Percentiles rank a stretch among this genome's conserved stretches.
These are phyloP conservation scores for Eremochloa ophiuroides DNA, from an alignment of 176 grass and related monocot genomes.

Conservation along the genomic window DNA sequence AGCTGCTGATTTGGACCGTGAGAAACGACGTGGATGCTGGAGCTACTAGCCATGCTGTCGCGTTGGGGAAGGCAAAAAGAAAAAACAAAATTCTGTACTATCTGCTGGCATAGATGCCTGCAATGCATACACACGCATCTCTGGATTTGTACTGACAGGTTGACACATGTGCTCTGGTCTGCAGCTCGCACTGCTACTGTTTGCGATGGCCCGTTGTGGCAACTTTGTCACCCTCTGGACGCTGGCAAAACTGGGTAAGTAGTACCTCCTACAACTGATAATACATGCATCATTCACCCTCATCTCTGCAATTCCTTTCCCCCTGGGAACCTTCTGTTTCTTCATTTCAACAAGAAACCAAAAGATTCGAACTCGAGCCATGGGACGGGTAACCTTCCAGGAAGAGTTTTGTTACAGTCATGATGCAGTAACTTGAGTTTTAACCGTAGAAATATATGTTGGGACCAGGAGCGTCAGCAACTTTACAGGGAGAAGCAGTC, in stretches of 20 bases:
- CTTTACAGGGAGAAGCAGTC: neutral
- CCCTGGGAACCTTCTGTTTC: neutral
- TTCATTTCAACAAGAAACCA: neutral
- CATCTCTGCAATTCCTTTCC: neutral
- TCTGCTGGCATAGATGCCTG: neutral
- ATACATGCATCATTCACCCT: neutral
- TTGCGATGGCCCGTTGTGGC: conserved; percentile 88
- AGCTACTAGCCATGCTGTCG: too few relatives aligned
- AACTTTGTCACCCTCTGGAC: conserved; percentile 78
- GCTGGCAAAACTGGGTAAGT: conserved; percentile 76
- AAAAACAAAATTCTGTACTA: neutral
- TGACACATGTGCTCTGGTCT: conserved; percentile 37
- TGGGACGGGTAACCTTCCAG: neutral
- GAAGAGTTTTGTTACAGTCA: neutral
- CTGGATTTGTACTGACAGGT: conserved; percentile 39
- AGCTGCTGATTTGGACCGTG: too few relatives aligned
- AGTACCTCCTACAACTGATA: neutral
- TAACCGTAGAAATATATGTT: neutral
- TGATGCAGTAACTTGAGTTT: neutral
- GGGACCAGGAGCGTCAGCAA: conserved; percentile 18
- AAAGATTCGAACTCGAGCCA: neutral
- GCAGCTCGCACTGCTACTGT: conserved; percentile 85
- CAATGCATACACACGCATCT: neutral
- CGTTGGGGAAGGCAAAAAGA: too few relatives aligned
- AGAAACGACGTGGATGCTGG: too few relatives aligned